Conservation (phyloP, 2,329 filamentous ascomycete species). For the Penicillium sp. region DNA sequence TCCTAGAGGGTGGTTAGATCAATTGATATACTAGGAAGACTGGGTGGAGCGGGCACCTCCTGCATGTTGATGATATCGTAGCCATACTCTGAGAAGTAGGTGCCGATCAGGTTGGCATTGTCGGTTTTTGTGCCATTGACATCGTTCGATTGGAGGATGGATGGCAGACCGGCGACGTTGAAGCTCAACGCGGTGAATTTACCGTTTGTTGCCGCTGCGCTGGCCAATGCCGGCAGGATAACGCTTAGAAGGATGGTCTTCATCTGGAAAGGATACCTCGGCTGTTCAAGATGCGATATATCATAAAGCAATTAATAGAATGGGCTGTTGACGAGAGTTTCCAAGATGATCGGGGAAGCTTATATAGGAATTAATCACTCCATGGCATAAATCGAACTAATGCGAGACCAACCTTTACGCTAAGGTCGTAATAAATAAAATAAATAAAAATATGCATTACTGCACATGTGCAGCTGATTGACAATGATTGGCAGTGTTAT, state of each 20-base stretch:
- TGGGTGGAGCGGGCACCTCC: conserved; percentile 44
- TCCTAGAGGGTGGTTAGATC: conserved; percentile 40
- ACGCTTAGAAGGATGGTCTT: neutral
- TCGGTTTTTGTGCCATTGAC: conserved; percentile 60
- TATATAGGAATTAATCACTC: neutral
- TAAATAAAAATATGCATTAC: neutral
- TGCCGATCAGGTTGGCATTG: conserved; percentile 58
- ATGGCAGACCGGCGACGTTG: conserved; percentile 61
- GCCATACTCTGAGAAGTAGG: conserved; percentile 54
- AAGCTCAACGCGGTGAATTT: conserved; percentile 55
- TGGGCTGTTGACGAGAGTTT: neutral
- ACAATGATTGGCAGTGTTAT: neutral
- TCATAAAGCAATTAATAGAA: neutral
- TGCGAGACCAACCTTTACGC: neutral
- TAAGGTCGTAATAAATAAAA: neutral
- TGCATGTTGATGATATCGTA: conserved; percentile 65
- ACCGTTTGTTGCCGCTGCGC: conserved; percentile 31
- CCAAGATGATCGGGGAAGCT: neutral
- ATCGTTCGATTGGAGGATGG: conserved; percentile 55
- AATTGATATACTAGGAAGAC: neutral
- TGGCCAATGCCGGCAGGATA: conserved; percentile 6
- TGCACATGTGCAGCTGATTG: neutral
- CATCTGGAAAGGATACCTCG: neutral
- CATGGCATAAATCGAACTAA: neutral
- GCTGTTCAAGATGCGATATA: neutral